phyloP scores from a whole-genome alignment of 441 rosid genomes.

The Populus hybrid region DNA sequence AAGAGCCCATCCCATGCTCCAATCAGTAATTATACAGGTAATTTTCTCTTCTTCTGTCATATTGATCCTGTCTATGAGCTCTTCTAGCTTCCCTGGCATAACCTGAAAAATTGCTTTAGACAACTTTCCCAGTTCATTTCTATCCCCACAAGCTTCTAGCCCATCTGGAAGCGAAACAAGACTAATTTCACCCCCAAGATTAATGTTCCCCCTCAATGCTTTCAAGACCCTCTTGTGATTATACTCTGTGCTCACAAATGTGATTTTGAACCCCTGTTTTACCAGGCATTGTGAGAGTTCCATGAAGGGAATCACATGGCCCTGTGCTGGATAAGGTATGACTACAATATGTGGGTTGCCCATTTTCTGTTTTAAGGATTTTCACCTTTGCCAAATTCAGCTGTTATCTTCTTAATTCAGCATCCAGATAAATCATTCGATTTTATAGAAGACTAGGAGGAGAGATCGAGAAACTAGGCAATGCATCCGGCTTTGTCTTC shows the following conservation, averaged over 20 bases:
- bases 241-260: slow-evolving; percentile 17
- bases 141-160: slow-evolving; percentile 17
- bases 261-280: slow-evolving; percentile 7
- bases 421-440: neutral
- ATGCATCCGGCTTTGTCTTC: no score
- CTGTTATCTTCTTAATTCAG: neutral
- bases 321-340: slow-evolving; percentile 19
- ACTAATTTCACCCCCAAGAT: neutral
- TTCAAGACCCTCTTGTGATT: slow-evolving; percentile 13
- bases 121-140: slow-evolving; percentile 28
- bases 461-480: neutral
- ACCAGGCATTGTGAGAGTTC: slow-evolving; percentile 8
- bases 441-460: neutral
- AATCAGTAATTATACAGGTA: slow-evolving; percentile 30
- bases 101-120: slow-evolving; percentile 1
- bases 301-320: slow-evolving; percentile 20
- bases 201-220: slow-evolving; percentile 3
- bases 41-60: slow-evolving; percentile 19
- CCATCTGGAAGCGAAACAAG: slow-evolving; percentile 33
- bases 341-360: slow-evolving; percentile 13
- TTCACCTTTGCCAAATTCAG: neutral
- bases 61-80: slow-evolving; percentile 26
- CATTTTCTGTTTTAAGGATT: neutral
- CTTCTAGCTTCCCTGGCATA: slow-evolving; percentile 35
- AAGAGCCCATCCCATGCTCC: slow-evolving; percentile 26